Base-by-base conservation (phyloP, 805 yeast genomes). In the Kockiozyma suomiensis region DNA sequence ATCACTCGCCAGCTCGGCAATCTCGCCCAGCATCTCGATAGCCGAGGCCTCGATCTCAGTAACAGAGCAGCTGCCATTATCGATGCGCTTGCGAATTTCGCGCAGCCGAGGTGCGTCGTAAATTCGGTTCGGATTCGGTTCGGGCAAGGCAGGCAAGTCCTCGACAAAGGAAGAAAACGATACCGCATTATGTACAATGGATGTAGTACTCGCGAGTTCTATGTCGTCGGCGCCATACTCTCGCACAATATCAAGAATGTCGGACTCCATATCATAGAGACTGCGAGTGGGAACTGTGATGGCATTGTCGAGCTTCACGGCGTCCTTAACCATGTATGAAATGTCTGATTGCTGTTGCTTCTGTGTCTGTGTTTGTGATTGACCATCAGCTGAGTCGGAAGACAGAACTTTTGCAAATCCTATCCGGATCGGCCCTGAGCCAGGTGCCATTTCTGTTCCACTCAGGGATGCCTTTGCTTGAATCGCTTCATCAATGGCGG, bases 1-100 rank as follows among this genome's bases (percentile, higher is more conserved):
- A 74, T 94, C 99, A 55, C 93, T 85, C 28, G 97, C 85, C 54
- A 94, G 78, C 70, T 90, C 96, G 1, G 97, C 96, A 59, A 94
- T 80, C 73, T 94, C 97, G 61, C 84, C 87, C 61, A 88, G 75
- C 92, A 93, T 89, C 3, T 90, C 87, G 54, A 90, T 71, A 5
- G 96, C 90, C 40, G 90, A 75, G 64, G 85, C 91, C 71, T 92
- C 97, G 47, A 90, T 79, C 64, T 90, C 96, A 12, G 79, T 71
- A 59, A 80, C 82, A 1, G 85, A 66, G 63, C 84, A 71, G 8
- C 72, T 68, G 51, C 84, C 82, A 7, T 79, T 74, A 70, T 87
- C 92, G 57, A 88, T 78, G 32, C 78, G 76, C 72, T 93, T 92
- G 59, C 98, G 81, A 59, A 91, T 80, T 69, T 94, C 99, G 56